These are phyloP conservation scores for Carex littledalei DNA, from an alignment of 176 grass and related monocot genomes.

Conservation along the genomic window DNA sequence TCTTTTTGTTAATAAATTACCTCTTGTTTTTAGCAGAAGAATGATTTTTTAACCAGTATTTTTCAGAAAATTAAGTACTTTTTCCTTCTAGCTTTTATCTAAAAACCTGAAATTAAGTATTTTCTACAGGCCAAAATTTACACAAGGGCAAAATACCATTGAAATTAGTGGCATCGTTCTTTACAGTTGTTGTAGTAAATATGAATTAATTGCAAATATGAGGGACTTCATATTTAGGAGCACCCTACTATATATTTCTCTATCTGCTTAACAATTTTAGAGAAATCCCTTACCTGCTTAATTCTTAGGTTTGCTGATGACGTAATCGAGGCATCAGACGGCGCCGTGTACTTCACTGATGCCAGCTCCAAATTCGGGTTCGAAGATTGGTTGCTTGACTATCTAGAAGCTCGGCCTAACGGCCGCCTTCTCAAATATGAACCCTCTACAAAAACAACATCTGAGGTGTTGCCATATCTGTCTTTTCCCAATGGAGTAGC, in stretches of 20 bases:
- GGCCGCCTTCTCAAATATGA: constrained; percentile 85
- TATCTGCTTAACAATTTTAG: not conserved
- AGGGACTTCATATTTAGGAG: not conserved
- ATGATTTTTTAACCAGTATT: not conserved
- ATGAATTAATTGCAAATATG: not conserved
- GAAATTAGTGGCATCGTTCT: not conserved
- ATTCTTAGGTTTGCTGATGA: constrained; percentile 49
- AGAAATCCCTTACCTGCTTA: not conserved
- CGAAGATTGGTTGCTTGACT: constrained; percentile 34
- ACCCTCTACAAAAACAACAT: constrained; percentile 29
- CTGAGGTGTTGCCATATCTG: constrained; percentile 37
- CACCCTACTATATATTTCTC: not conserved
- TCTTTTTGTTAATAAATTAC: not conserved
- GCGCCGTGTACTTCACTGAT: constrained; percentile 75
- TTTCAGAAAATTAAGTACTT: not conserved
- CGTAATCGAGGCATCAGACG: constrained; percentile 48
- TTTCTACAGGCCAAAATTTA: not conserved
- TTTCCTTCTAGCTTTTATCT: not conserved
- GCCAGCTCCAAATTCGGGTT: constrained; percentile 48
- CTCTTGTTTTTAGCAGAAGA: not conserved
- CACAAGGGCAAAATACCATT: not conserved
- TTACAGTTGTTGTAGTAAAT: not conserved
- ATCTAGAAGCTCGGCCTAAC: constrained; percentile 31
- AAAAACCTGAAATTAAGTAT: not conserved
- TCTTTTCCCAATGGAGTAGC: constrained; percentile 74